Base-by-base conservation (phyloP, 352 stramenopile genomes). In the Aphanomyces astaci region DNA sequence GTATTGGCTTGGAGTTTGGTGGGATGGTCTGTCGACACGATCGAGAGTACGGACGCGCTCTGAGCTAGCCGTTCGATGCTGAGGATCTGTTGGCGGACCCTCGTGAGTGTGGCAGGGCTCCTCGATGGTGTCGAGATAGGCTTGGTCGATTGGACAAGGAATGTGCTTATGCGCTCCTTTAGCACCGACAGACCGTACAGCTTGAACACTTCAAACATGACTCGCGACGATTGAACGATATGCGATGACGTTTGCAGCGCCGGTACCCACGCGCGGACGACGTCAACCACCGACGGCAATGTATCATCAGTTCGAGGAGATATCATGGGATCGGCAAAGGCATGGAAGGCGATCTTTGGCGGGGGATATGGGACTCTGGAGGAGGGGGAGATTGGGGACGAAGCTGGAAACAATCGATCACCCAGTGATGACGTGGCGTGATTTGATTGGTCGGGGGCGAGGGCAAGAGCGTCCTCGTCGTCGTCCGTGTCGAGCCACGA, bases 181-280 rank as follows among this genome's bases (percentile, higher is more conserved):
- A 93, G 73, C 39, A 90, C 79, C 2, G 82, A 75, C 82, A 91
- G 90, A 46, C 84, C 84, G 68, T 93, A 91, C 55, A 88, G 74
- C 70, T 90, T 90, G 65, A 93, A 93, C 24, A 93, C 78, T 24
- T 93, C 77, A 67, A 91, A 93, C 30, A 88, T 78, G 62, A 90
- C 84, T 1, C 70, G 71, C 10, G 84, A 92, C 3, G 72, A 73
- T 9, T 75, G 75, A 22, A 90, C 53, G 4, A 93, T 67, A 55
- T 92, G 82, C 19, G 31, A 31, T 45, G 54, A 33, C 5, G n/a
- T 27, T 22, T n/a, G 54, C 4, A 63, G 36, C 36, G 27, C 54
- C 4, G 19, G 3, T 2, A 63, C 15, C 27, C 32, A 33, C 3
- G 25, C 31, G 11, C 28, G 48, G 28, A 55, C 48, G 9, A 28